Conservation (phyloP, 2,329 filamentous ascomycete species). For the Neofusicoccum kwambonambiense region DNA sequence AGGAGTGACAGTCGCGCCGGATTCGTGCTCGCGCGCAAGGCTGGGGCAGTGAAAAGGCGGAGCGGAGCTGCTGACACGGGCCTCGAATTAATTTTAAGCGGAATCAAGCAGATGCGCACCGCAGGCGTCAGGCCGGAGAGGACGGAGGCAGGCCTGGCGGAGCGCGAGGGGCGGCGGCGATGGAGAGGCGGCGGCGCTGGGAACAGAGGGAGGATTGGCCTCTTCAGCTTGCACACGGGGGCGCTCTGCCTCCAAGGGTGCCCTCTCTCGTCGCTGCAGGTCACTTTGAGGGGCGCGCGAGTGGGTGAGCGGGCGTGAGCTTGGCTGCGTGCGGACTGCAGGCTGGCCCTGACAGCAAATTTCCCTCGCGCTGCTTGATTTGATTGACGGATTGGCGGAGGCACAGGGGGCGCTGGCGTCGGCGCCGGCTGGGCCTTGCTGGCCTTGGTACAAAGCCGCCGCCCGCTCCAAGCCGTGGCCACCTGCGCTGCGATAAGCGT, state of each 20-base stretch:
- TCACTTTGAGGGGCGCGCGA: background rate
- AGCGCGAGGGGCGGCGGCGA: background rate
- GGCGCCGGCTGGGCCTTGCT: background rate
- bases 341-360: background rate
- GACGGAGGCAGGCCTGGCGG: background rate
- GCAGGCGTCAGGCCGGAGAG: background rate
- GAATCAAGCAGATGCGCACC: background rate
- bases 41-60: conserved; percentile 15
- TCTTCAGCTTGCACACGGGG: background rate
- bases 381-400: background rate
- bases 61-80: conserved; percentile 10
- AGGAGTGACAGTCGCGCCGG: conserved; percentile 14
- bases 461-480: background rate
- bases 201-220: background rate
- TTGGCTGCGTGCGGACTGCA: background rate
- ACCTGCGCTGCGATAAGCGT: background rate
- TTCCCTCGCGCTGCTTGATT: background rate
- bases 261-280: conserved; percentile 6
- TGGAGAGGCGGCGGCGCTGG: background rate
- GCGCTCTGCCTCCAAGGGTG: background rate
- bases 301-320: background rate
- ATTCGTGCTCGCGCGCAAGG: conserved; percentile 7
- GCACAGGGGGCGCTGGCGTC: too few species aligned
- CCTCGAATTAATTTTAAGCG: conserved; percentile 7
- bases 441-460: background rate